Conservation (phyloP, 805 yeast species). For the Wickerhamiella spandovensis region DNA sequence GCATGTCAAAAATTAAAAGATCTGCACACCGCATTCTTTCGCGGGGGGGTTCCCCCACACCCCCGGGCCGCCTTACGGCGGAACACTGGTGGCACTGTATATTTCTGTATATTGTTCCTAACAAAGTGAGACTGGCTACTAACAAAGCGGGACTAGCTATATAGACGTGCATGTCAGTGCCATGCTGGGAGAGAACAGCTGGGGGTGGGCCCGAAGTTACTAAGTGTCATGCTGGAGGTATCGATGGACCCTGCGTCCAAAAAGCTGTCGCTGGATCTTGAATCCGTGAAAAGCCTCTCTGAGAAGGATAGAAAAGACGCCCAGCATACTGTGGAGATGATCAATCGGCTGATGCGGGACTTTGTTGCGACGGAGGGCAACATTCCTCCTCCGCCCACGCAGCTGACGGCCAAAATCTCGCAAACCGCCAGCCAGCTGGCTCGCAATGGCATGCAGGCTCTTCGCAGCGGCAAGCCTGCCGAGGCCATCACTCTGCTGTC, state of each 20-base stretch:
- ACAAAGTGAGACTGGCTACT: too few relatives aligned
- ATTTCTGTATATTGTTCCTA: too few relatives aligned
- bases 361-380: conserved; percentile 21
- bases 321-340: conserved; percentile 14
- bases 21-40: too few relatives aligned
- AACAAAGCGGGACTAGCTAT: too few relatives aligned
- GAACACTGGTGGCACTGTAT: too few relatives aligned
- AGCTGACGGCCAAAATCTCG: conserved; percentile 17
- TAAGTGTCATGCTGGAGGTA: conserved; percentile 1
- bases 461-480: conserved; percentile 17
- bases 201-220: neutral
- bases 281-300: conserved; percentile 1
- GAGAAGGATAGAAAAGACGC: conserved; percentile 21
- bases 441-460: conserved; percentile 22
- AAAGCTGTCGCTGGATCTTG: neutral
- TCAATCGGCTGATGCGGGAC: conserved; percentile 23
- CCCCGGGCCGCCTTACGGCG: too few relatives aligned
- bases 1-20: too few relatives aligned
- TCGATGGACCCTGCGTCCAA: conserved; percentile 3
- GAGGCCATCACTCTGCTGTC: conserved; percentile 27
- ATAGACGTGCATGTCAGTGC: too few relatives aligned
- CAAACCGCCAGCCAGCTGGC: conserved; percentile 24
- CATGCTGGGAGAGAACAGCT: too few relatives aligned
- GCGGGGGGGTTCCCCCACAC: too few relatives aligned
- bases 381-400: conserved; percentile 27